Base-by-base conservation (phyloP, 805 yeast genomes). In the Zygoascus biomembranicola region DNA sequence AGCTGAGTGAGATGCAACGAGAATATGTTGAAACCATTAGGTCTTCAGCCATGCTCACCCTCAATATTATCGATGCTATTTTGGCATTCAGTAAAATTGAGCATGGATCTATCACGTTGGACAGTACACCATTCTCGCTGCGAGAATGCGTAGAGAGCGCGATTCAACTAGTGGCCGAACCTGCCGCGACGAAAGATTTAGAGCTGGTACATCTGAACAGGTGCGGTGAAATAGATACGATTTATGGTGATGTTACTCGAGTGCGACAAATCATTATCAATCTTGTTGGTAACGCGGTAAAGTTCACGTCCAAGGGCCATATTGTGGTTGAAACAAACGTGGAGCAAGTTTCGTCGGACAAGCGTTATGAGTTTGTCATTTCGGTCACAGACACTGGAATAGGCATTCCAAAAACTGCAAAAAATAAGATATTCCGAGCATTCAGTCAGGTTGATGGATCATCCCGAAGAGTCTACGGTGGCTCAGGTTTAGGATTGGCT, bases 401-500 rank as follows among this genome's bases (percentile, higher is more conserved):
- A 49, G 82, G 82, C 1, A 78, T 79, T 32, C 78, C 80, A 2
- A 65, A 66, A 37, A 70, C 66, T 46, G 70, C 78, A 5, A 62
- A 70, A n/a, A 63, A 66, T 43, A 76, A 74, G 62, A 74, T 78
- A 4, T 78, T 78, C 61, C 73, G 77, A 5, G 79, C 80, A 3
- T 78, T 78, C 57, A 73, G 77, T 43, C 82, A 78, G 64, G 81
- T 77, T n/a, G 82, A 78, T 60, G 79, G 79, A 2, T 75, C 80
- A 9, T 72, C 80, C 1, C 66, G 77, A 53, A 62, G 82, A 55
- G 74, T 68, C 10, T 75, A 71, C 64, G 82, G 82, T 2, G 82
- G 82, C 2, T 71, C 81, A 0, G 81, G 81, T 0, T 62, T 77
- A 9, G 81, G 81, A 0, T 63, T 77, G 42, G 77, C 79, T 0